A percentile compares a stretch with the other conserved stretches of the same genome.
phyloP scores from a whole-genome alignment of 768 basidiomycete genomes.

The Hemileccinum rubropunctum region DNA sequence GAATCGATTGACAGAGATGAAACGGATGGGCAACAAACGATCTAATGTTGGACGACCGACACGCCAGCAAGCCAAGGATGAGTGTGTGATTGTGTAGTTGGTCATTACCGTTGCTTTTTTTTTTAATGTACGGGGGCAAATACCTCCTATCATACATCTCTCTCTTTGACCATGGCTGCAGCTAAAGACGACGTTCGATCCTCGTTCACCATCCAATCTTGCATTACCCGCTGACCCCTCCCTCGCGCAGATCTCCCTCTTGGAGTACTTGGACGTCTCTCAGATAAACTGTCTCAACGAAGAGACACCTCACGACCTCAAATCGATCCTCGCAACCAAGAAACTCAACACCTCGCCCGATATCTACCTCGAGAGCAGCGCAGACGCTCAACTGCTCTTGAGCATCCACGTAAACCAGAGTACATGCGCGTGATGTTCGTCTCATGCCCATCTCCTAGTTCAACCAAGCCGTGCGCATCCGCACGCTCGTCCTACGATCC shows the following conservation, averaged over 20 bases:
- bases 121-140: not conserved
- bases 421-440: no score
- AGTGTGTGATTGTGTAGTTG: constrained; percentile 76
- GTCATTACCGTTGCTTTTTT: not conserved
- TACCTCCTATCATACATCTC: constrained; percentile 15
- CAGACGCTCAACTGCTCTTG: constrained; percentile 69
- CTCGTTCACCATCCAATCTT: not conserved
- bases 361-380: constrained; percentile 60
- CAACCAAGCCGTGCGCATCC: constrained; percentile 65
- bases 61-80: constrained; percentile 89
- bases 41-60: constrained; percentile 81
- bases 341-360: constrained; percentile 41
- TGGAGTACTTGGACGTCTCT: constrained; percentile 54
- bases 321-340: constrained; percentile 46
- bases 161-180: constrained; percentile 16
- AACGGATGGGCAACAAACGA: constrained; percentile 80
- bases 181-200: constrained; percentile 30
- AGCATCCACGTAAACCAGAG: constrained; percentile 62
- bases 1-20: constrained; percentile 94
- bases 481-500: constrained; percentile 53
- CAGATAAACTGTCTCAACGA: constrained; percentile 77
- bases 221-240: constrained; percentile 4
- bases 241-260: constrained; percentile 44
- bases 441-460: constrained; percentile 40
- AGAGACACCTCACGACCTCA: constrained; percentile 45